Evolutionary conservation across 306 rosid species (phyloP), one percentile per base, ranked within the genome.

Genomic region (Crotalaria pallida): DNA sequence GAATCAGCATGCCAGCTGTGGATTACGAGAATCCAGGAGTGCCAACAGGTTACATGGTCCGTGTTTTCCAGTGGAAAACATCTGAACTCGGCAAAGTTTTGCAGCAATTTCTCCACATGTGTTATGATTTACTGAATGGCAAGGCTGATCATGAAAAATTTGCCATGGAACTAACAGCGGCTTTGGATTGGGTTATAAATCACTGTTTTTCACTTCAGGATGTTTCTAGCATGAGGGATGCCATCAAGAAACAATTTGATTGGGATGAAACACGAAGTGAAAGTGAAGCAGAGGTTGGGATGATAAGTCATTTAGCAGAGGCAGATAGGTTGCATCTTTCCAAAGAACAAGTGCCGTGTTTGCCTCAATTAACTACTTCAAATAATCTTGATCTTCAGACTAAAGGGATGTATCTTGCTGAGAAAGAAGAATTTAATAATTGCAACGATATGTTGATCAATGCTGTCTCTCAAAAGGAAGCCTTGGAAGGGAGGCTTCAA

Each of bases 151-250:
- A 80, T 69, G 86, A 72, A 34, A 83, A 67, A 13, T 86, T 92
- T 75, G 56, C 80, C 1, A 58, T 49, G 61, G 92, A 80, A 58
- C 51, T 92, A 23, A 86, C 87, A 48, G 49, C 67, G 19, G 83
- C 98, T 59, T 71, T 92, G 89, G 96, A 92, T 70, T 92, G 98
- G 98, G 86, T 88, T 51, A 69, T 92, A 74, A 92, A 89, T 68
- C 96, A 92, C 84, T 92, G 96, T 79, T 88, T 89, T 82, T 89
- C 96, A 11, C 89, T 88, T 53, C 96, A 89, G 80, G 98, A 89
- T 80, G 96, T 89, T 88, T 92, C 98, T 10, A 81, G 87, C 77
- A 88, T 89, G 92, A 89, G 71, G 78, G 89, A 89, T 65, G 88
- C 84, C 53, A 87, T 92, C 36, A 92, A 84, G 79, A 92, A 92